Base-by-base conservation (phyloP, 257 asterid genomes). In the Solanum etuberosum region DNA sequence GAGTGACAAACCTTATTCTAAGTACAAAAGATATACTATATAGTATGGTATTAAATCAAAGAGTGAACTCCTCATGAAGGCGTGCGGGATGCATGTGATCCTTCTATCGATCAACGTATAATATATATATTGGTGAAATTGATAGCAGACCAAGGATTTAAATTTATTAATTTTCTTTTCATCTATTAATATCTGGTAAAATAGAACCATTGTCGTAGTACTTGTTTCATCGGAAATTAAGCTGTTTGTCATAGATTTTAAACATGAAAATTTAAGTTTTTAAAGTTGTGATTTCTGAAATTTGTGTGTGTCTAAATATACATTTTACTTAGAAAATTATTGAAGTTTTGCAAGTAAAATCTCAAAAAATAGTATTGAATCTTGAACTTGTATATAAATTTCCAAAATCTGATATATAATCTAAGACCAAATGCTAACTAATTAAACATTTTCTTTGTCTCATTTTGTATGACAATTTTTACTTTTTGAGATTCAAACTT, bases 11-110 rank as follows among this genome's bases (percentile, higher is more conserved):
- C 40, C 67, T 43, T 54, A 54, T 54, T 80, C 85, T 29, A 87
- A 76, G 65, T 51, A 85, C 77, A 87, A 77, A 87, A 85, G 93
- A 93, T 92, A 90, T 86, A 90, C n/a, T n/a, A 83, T 91, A 87
- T 63, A 32, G 9, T 37, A 88, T 70, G 14, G 9, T 42, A 89
- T 84, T 90, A 90, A 81, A 85, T 43, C 35, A 76, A 80, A 16
- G 37, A 77, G 90, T 89, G 88, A 83, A 89, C 90, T 90, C 92
- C 90, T 88, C 87, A 84, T 40, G 84, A 81, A 73, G 81, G 51
- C 81, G 81, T 73, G 81, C 81, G 81, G 81, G 48, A 35, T 21
- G 81, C 81, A 35, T 73, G 48, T 73, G 81, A 35, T 73, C 37
- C 5, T 29, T 67, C 29, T 35, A 73, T 73, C 81, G 48, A 73